Evolutionary conservation across 1,139 yeast species (phyloP).

Genomic region (Geotrichum carabidarum): DNA sequence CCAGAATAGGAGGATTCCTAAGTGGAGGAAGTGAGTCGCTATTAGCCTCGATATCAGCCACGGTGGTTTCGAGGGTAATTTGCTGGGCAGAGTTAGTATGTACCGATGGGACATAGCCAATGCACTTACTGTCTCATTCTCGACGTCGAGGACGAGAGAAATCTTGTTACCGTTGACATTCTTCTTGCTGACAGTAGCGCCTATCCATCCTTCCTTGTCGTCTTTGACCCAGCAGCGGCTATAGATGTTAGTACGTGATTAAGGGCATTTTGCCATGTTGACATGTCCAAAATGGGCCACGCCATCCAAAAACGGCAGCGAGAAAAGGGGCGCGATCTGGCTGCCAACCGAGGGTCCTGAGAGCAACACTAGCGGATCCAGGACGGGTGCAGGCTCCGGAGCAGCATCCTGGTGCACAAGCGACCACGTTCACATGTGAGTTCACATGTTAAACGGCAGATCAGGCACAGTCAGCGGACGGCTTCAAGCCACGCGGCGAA

Average conservation of each 20-base stretch:
- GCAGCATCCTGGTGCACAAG: no score
- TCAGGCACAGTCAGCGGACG: no score
- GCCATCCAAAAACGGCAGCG: not conserved
- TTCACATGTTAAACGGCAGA: no score
- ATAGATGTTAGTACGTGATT: not conserved
- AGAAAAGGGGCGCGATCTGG: not conserved
- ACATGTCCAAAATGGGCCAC: not conserved
- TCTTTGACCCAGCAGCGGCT: constrained; percentile 94
- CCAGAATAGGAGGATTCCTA: constrained; percentile 90
- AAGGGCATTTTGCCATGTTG: not conserved
- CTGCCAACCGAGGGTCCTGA: not conserved
- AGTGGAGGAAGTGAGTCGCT: constrained; percentile 54
- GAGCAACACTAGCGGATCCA: not conserved
- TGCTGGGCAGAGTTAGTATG: constrained; percentile 22
- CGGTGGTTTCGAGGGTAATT: constrained; percentile 29
- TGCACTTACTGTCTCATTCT: constrained; percentile 44
- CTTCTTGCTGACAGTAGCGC: constrained; percentile 65
- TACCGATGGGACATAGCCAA: not conserved
- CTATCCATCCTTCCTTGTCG: constrained; percentile 84
- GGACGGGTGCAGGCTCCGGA: no score
- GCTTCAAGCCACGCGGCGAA: no score
- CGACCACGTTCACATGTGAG: no score
- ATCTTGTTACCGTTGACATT: constrained; percentile 49
- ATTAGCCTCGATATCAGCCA: constrained; percentile 46
- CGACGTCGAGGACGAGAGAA: constrained; percentile 56